Evolutionary conservation across 2,329 filamentous ascomycete genomes (phyloP).

Genomic region (Chaetomium strumarium): DNA sequence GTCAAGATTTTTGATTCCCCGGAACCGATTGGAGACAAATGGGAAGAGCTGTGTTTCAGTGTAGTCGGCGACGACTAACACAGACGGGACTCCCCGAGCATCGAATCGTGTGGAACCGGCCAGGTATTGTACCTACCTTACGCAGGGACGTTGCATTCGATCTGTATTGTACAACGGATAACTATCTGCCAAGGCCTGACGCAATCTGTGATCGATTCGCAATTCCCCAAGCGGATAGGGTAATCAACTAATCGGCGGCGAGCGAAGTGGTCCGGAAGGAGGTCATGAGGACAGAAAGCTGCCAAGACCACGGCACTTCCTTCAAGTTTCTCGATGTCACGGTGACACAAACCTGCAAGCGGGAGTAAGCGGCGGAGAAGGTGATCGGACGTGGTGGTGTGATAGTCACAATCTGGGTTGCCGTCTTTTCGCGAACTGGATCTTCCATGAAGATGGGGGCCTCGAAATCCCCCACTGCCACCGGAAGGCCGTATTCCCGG

Average conservation of each 20-base stretch:
- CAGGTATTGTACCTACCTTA: too few relatives aligned
- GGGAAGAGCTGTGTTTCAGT: too few relatives aligned
- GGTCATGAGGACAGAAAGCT: slow-evolving; percentile 15
- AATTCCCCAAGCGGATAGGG: neutral
- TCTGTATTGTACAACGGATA: too few relatives aligned
- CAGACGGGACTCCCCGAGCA: neutral
- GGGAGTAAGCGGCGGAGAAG: slow-evolving; percentile 11
- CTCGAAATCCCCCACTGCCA: neutral
- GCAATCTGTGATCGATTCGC: slow-evolving; percentile 1
- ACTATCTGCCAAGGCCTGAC: neutral
- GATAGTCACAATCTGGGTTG: neutral
- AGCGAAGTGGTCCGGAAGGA: neutral
- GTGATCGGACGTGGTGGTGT: slow-evolving; percentile 8
- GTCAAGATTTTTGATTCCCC: too few relatives aligned
- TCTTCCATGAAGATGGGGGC: neutral
- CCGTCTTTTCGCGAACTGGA: neutral
- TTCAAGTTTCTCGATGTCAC: neutral
- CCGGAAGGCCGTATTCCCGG: neutral
- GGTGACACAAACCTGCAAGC: slow-evolving; percentile 4
- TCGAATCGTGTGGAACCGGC: neutral
- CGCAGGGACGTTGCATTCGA: slow-evolving; percentile 3
- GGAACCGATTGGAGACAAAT: too few relatives aligned
- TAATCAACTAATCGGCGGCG: neutral
- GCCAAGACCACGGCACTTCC: slow-evolving; percentile 11
- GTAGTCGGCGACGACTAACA: too few relatives aligned